phyloP scores from a whole-genome alignment of 768 basidiomycete genomes.

The Naganishia randhawae region DNA sequence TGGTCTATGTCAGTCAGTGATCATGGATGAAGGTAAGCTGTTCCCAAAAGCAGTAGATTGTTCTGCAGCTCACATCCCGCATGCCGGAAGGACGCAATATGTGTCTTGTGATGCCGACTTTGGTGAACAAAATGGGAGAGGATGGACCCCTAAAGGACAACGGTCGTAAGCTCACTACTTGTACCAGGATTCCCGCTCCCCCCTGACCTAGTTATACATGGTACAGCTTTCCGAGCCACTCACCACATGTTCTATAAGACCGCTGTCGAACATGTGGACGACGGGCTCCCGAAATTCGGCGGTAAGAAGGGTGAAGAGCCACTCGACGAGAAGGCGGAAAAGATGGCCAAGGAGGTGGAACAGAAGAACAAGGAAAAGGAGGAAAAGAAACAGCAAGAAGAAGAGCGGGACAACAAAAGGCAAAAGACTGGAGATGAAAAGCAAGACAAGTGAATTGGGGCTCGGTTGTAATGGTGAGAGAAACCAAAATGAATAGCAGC shows the following conservation, averaged over 20 bases:
- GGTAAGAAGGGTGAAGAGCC: constrained; percentile 44
- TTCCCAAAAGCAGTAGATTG: neutral
- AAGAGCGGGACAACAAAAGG: neutral
- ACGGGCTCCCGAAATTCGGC: constrained; percentile 22
- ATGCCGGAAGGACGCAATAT: constrained; percentile 22
- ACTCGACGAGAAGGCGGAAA: constrained; percentile 48
- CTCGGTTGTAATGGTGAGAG: no score
- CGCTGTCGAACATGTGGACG: constrained; percentile 22
- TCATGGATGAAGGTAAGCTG: constrained; percentile 27
- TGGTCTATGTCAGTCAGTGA: constrained; percentile 25
- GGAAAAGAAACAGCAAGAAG: constrained; percentile 13
- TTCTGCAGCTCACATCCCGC: neutral
- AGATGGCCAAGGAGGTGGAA: constrained; percentile 30
- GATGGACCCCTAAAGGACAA: constrained; percentile 25
- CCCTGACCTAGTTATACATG: neutral
- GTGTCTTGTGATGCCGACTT: constrained; percentile 23
- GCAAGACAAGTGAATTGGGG: neutral
- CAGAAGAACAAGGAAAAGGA: constrained; percentile 29
- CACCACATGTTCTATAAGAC: constrained; percentile 29
- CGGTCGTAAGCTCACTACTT: neutral
- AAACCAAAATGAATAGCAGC: no score
- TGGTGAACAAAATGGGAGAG: constrained; percentile 27
- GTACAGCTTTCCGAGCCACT: constrained; percentile 18
- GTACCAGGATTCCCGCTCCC: neutral
- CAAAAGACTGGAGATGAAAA: constrained; percentile 11